These are phyloP conservation scores for Phytophthora pseudosyringae DNA, from an alignment of 352 stramenopile genomes.

Conservation along the genomic window DNA sequence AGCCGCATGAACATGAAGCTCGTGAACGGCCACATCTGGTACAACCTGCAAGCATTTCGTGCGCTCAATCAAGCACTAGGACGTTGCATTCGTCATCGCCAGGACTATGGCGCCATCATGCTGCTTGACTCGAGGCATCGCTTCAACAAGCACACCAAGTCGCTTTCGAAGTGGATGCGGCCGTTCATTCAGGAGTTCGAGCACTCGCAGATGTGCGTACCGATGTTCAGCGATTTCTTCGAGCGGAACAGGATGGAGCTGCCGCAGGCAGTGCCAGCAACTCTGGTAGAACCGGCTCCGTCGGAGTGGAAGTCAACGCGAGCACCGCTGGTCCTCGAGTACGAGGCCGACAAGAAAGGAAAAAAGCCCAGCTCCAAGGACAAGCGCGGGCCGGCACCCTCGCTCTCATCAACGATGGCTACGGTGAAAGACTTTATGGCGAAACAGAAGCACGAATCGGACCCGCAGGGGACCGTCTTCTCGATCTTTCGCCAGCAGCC, in stretches of 20 bases:
- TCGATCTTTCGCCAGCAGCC: conserved; percentile 34
- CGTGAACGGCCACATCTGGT: conserved; percentile 93
- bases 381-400: conserved; percentile 16
- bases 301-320: conserved; percentile 21
- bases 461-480: conserved; percentile 27
- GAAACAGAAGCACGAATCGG: conserved; percentile 31
- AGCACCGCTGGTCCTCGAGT: conserved; percentile 37
- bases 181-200: conserved; percentile 78
- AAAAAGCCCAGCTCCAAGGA: conserved; percentile 23
- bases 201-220: conserved; percentile 63
- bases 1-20: conserved; percentile 62
- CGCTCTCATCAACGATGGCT: conserved; percentile 36
- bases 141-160: conserved; percentile 62
- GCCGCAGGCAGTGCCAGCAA: conserved; percentile 20
- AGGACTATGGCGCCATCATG: conserved; percentile 98
- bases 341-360: conserved; percentile 30
- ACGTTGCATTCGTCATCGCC: conserved; percentile 97
- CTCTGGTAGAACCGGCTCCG: conserved; percentile 10
- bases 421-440: conserved; percentile 40
- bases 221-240: conserved; percentile 73
- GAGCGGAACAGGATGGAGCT: conserved; percentile 61
- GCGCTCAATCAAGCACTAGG: conserved; percentile 99
- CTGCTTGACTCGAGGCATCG: conserved; percentile 93
- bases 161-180: conserved; percentile 85
- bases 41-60: conserved; percentile 97